These are phyloP conservation scores for Pholiota conissans DNA, from an alignment of 768 basidiomycete genomes.

Conservation along the genomic window DNA sequence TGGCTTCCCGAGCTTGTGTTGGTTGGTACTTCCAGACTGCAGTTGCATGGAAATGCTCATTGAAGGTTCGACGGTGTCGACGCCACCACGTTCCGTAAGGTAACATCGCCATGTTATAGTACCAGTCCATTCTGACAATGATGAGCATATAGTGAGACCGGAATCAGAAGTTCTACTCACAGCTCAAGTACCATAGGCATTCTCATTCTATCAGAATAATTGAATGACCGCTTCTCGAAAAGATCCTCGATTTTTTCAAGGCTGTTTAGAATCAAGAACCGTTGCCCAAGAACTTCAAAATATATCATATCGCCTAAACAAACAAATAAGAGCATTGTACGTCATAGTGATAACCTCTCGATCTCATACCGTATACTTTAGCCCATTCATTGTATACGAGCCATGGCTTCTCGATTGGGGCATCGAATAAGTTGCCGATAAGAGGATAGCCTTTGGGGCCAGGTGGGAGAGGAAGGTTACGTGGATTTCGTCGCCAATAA, in stretches of 20 bases:
- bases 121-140: constrained; percentile 19
- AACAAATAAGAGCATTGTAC: background rate
- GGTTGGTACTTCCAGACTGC: constrained; percentile 41
- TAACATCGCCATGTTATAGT: constrained; percentile 49
- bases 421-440: constrained; percentile 29
- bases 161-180: constrained; percentile 31
- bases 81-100: constrained; percentile 41
- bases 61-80: constrained; percentile 48
- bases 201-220: constrained; percentile 51
- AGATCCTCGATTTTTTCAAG: constrained; percentile 44
- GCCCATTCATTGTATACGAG: constrained; percentile 29
- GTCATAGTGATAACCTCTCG: background rate
- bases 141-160: background rate
- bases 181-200: constrained; percentile 51
- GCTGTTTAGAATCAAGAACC: constrained; percentile 23
- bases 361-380: constrained; percentile 28
- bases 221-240: constrained; percentile 51
- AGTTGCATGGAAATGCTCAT: constrained; percentile 48
- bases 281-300: constrained; percentile 42
- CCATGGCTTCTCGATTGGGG: constrained; percentile 28
- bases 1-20: constrained; percentile 42
- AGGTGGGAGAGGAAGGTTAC: constrained; percentile 23
- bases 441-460: constrained; percentile 31
- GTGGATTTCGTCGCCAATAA: constrained; percentile 7
- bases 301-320: constrained; percentile 51